Evolutionary conservation across 495 filamentous ascomycete species (phyloP), one percentile per base, ranked within the genome.

Genomic region (Neurospora sp.): DNA sequence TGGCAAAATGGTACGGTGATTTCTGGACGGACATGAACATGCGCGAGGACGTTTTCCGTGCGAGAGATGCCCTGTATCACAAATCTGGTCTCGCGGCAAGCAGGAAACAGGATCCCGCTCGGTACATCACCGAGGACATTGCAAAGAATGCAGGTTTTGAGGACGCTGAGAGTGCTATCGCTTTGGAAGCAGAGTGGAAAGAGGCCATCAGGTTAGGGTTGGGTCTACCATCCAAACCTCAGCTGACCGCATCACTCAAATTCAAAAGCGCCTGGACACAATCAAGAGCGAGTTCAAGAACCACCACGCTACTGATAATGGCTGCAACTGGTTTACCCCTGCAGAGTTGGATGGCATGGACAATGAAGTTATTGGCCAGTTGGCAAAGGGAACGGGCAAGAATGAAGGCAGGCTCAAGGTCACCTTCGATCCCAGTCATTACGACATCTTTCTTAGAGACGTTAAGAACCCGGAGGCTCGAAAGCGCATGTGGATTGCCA

Each of bases 311-410:
- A 88, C 90, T 79, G 89, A 91, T 78, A 86, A 88, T 69, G 85
- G 84, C 44, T 86, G 85, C 6, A 81, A 89, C 62, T 90, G 89
- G 89, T 89, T 90, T 71, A 86, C 87, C 18, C 81, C 74, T 42
- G 84, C 88, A 73, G 86, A 91, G 76, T 82, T 91, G 12, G 86
- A 86, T 46, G 89, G 89, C 23, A 87, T 90, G 46, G 88, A 88
- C 0, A 77, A 83, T 48, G 89, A 90, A 78, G 85, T 89, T 41
- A 7, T 90, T 8, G 80, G 82, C 39, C 84, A 84, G 0, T 84
- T 94, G 46, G 89, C 92, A 80, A 91, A 91, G 81, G 93, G 92
- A 7, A 89, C 88, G 39, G 90, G 86, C 7, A 91, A 93, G 73
- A 88, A 89, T 74, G 86, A 88, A 75, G 89, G 88, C 70, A 89